Base-by-base conservation (phyloP, 176 grass and related monocot species). In the Leersia perrieri region DNA sequence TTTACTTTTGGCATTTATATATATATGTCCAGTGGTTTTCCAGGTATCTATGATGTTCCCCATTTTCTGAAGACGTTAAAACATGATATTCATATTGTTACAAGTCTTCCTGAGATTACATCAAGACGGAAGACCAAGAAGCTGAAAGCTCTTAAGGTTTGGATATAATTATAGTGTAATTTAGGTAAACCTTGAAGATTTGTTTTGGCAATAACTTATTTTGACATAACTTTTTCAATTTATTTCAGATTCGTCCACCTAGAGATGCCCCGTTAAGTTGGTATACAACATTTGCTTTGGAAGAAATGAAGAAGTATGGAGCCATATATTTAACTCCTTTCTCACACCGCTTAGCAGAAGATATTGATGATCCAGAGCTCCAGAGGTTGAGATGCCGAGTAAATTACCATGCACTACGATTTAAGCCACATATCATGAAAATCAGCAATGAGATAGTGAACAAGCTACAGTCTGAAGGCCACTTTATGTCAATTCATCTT, bases 11-110 rank as follows among this genome's bases (percentile, higher is more conserved):
- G 11, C 33, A 75, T 87, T 88, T 73, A 47, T 85, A 51, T 68
- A 51, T 68, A 79, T 85, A 80, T 41, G 81, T 60, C 82, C 88
- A 94, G 95, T 84, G 92, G 92, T 64, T 98, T 98, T 80, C 78
- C 91, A 94, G 95, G 92, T 91, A 93, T 98, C 34, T 98, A 98
- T 91, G 95, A 98, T 93, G 95, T 98, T 83, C 77, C 89, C 14
- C 95, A 94, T 84, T 94, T 98, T 40, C 80, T 98, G 31, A 90
- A 92, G 77, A 87, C 88, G 75, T 80, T 98, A 60, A 92, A 91
- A 77, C 89, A 91, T 86, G 95, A 98, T 79, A 66, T 98, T 70
- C 86, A 0, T 73, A 88, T 98, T 80, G 86, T 94, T 81, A 84
- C 80, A 75, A 85, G 83, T 32, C 29, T 98, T 74, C 95, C 95